Conservation (phyloP, 345 rosid species). For the Syzygium aqueum region DNA sequence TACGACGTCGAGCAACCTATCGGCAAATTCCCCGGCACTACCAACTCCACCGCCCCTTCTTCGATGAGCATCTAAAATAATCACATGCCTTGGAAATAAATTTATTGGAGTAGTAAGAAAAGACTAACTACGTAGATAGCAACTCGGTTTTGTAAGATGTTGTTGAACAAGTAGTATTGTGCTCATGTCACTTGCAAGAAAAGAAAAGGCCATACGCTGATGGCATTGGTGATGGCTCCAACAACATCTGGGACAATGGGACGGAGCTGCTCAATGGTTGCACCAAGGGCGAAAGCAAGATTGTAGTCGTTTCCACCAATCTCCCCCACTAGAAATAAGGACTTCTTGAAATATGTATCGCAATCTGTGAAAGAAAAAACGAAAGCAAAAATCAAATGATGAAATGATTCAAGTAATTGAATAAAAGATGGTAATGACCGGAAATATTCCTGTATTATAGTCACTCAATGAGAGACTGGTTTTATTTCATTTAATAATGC, state of each 20-base stretch:
- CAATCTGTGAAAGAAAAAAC: constrained; percentile 24
- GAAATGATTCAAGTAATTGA: background rate
- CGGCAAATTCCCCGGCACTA: background rate
- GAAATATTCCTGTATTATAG: background rate
- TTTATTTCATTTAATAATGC: background rate
- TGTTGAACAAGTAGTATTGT: background rate
- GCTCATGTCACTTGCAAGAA: background rate
- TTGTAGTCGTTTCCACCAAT: constrained; percentile 78
- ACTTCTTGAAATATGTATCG: constrained; percentile 32
- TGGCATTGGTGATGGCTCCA: constrained; percentile 27
- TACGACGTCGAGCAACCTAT: background rate
- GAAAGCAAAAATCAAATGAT: background rate
- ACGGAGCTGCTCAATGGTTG: constrained; percentile 17
- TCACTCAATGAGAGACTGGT: background rate
- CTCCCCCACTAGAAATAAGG: constrained; percentile 61
- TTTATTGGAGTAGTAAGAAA: background rate
- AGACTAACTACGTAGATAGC: background rate
- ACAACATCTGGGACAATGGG: constrained; percentile 43
- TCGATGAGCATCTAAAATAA: background rate
- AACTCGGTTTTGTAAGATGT: background rate
- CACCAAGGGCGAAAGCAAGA: constrained; percentile 32
- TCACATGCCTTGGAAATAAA: background rate
- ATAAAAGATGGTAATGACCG: background rate
- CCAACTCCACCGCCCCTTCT: background rate
- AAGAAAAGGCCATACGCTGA: background rate